phyloP scores from a whole-genome alignment of 192 early-diverging fungal genomes.

The Ramicandelaber brevisporus region DNA sequence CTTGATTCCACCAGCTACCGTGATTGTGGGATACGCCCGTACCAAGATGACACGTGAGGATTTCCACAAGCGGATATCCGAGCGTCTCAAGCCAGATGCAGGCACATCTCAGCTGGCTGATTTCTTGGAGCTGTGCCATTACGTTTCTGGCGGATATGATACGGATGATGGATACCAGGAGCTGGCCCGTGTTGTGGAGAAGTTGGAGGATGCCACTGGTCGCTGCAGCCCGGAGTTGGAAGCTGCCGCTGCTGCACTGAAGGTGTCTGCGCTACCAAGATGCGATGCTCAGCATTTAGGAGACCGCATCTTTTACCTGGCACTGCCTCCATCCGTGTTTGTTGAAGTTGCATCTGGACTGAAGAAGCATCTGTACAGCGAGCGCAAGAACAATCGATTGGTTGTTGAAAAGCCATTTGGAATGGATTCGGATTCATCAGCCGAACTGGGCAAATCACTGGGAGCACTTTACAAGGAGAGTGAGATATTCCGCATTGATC shows the following conservation, averaged over 20 bases:
- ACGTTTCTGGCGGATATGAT: constrained; percentile 69
- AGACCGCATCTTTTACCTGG: constrained; percentile 91
- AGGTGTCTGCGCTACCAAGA: too few relatives aligned
- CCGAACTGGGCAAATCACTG: constrained; percentile 41
- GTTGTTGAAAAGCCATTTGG: constrained; percentile 98
- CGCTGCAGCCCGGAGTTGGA: too few relatives aligned
- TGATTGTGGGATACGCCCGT: constrained; percentile 84
- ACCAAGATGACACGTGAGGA: constrained; percentile 43
- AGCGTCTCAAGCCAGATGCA: constrained; percentile 20
- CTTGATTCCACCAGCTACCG: constrained; percentile 43
- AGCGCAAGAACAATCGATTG: constrained; percentile 45
- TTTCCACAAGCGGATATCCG: constrained; percentile 47
- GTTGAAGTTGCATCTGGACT: constrained; percentile 55
- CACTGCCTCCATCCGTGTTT: constrained; percentile 87
- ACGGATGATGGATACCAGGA: constrained; percentile 35
- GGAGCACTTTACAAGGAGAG: constrained; percentile 60
- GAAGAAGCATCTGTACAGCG: constrained; percentile 36
- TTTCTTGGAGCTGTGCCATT: constrained; percentile 49
- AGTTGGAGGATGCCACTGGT: too few relatives aligned
- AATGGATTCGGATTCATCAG: constrained; percentile 61
- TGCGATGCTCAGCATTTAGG: too few relatives aligned
- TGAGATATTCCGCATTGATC: constrained; percentile 96
- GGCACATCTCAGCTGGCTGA: constrained; percentile 10
- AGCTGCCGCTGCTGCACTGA: constrained; percentile 7
- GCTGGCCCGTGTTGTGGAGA: constrained; percentile 30